These are phyloP conservation scores for Buddleja alternifolia DNA, from an alignment of 257 asterid genomes.

Conservation along the genomic window DNA sequence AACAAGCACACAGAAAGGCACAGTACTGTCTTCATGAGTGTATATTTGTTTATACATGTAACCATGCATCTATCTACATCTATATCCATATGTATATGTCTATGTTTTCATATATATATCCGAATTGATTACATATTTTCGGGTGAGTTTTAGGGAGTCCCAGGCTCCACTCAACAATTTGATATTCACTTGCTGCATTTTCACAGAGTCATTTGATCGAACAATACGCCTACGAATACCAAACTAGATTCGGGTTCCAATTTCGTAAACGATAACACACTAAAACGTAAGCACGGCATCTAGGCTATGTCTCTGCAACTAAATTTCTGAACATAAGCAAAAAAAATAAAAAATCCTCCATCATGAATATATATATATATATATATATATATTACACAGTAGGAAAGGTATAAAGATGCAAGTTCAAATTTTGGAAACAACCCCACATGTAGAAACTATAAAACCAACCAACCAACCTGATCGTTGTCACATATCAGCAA, in stretches of 20 bases:
- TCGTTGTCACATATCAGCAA: too few species aligned
- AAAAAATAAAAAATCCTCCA: too few species aligned
- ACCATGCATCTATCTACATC: not conserved
- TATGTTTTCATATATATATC: not conserved
- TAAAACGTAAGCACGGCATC: not conserved
- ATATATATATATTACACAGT: too few species aligned
- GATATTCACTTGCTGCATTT: not conserved
- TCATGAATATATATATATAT: too few species aligned
- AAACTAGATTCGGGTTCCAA: not conserved
- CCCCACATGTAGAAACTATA: not conserved
- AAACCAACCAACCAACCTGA: too few species aligned
- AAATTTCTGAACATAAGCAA: slow-evolving; percentile 5
- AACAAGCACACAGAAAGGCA: not conserved
- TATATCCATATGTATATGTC: not conserved
- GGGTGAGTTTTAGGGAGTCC: too few species aligned
- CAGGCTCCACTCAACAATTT: not conserved
- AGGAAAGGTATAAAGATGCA: not conserved
- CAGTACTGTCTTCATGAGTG: not conserved
- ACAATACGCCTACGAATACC: not conserved
- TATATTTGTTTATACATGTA: not conserved
- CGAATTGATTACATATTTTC: too few species aligned
- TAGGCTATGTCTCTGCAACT: not conserved
- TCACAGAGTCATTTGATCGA: not conserved
- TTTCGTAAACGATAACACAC: slow-evolving; percentile 14
- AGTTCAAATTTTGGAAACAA: not conserved